Base-by-base conservation (phyloP, 1,139 yeast species). In the Candida neerlandica region DNA sequence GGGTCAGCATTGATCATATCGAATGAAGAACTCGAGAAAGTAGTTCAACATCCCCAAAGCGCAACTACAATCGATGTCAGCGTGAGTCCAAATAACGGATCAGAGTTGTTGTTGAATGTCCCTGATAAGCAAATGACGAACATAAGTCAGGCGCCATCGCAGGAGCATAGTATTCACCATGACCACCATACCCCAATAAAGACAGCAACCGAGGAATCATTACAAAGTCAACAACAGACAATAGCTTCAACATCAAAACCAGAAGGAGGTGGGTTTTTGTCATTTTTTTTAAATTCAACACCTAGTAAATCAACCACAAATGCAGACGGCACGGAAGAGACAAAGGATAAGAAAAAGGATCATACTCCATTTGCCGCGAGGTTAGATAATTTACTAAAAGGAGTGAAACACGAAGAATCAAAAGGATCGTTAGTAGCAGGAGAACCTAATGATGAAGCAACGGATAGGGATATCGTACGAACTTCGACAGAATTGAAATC, bases 241-340 rank as follows among this genome's bases (percentile, higher is more conserved):
- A 26, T n/a, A n/a, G n/a, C 40, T 32, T 14, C 44, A 26, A 6
- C 33, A 18, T 16, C 43, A 33, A 51, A 51, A 30, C 44, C 55
- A 11, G 59, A 57, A 32, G 47, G 58, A 2, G 55, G 48, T 35
- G 66, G 74, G 15, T 59, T 69, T 39, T 49, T 69, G 21, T 64
- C 71, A 2, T 59, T 69, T 7, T 58, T 69, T 16, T 44, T 69
- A 21, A 60, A 57, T 37, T 72, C 67, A 3, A 73, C 73, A 5
- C 69, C 67, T 41, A 62, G 61, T 49, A 68, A 51, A 30, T 39
- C 48, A 15, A 38, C 50, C n/a, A 33, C 48, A 26, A 23, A 45
- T 30, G 14, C 23, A 11, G 34, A 41, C 16, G 26, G 14, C 16
- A 40, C 39, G 2, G 50, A 46, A 16, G 55, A 51, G 4, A 6